Evolutionary conservation across 1,139 yeast species (phyloP), one percentile per base, ranked within the genome.

Genomic region (Sugiyamaella grinbergsii): DNA sequence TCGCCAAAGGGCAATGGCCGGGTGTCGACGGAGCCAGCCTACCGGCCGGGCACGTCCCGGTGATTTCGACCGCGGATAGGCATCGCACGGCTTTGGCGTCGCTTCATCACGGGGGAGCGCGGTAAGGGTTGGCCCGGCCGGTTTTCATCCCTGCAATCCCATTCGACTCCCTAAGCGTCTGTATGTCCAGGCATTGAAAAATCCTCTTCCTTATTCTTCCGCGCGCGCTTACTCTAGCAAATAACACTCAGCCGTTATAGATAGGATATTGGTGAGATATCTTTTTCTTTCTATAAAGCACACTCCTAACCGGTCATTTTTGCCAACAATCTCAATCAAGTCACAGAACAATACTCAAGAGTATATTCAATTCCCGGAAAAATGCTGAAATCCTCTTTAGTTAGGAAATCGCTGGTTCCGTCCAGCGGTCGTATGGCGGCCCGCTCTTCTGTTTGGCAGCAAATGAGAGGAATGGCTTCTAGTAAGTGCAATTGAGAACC

Each of bases 401-500:
- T 47, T 18, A 44, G 51, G 32, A 50, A 42, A 47, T 42, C 53
- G 28, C 23, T 47, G 47, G 43, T 42, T 15, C 32, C 49, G 39
- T n/a, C 36, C 36, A 42, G 16, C 15, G 33, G 48, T 34, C 49
- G 49, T n/a, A 34, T 39, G 18, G 23, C 33, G 22, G 52, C 37
- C 20, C 40, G 49, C 7, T 28, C 49, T 24, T 38, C 48, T 22
- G 48, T 34, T 20, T 45, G 45, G 53, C 53, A 39, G 24, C 50
- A 32, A 10, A 23, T 39, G 20, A 40, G 52, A 24, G 51, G 54
- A 23, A 46, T 50, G 54, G 51, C 55, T 33, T 47, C 54, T 42
- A 55, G 65, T 61, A 55, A 49, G 65, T 58, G 34, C 8, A n/a
- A n/a, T 36, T 15, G n/a, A 16, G 20, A 4, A 5, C 33, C 13